Conservation (phyloP, 768 basidiomycete genomes). For the Lentinula sp. region DNA sequence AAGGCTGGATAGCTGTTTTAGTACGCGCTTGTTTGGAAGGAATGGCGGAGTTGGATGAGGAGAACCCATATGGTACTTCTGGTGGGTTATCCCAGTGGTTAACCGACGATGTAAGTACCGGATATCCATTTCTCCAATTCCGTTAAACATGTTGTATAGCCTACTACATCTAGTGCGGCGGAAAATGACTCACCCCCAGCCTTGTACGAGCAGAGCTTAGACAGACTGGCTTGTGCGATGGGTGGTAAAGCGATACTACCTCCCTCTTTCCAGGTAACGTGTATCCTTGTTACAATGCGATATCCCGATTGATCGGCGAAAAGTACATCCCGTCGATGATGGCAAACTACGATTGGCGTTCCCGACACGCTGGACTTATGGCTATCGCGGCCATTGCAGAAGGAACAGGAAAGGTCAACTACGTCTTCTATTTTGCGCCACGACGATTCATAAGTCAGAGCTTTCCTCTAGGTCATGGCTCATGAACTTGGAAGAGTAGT, state of each 20-base stretch:
- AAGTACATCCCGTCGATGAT: conserved; percentile 79
- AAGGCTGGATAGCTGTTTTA: conserved; percentile 65
- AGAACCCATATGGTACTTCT: conserved; percentile 20
- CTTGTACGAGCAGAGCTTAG: conserved; percentile 78
- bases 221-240: conserved; percentile 74
- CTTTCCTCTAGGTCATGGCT: conserved; percentile 53
- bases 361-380: conserved; percentile 81
- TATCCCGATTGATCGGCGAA: background rate
- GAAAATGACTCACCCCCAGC: conserved; percentile 62
- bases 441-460: background rate
- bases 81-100: conserved; percentile 53
- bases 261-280: conserved; percentile 57
- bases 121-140: background rate
- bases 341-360: conserved; percentile 76
- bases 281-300: background rate
- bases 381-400: conserved; percentile 83
- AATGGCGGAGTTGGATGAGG: conserved; percentile 73
- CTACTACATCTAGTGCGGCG: conserved; percentile 54
- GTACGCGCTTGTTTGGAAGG: conserved; percentile 78
- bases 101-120: conserved; percentile 58
- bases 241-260: conserved; percentile 74
- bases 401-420: conserved; percentile 63
- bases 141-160: conserved; percentile 29
- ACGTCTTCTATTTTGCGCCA: background rate
- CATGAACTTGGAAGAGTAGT: conserved; percentile 79